Evolutionary conservation across 345 rosid genomes (phyloP).

Genomic region (Eucalyptus decipiens): DNA sequence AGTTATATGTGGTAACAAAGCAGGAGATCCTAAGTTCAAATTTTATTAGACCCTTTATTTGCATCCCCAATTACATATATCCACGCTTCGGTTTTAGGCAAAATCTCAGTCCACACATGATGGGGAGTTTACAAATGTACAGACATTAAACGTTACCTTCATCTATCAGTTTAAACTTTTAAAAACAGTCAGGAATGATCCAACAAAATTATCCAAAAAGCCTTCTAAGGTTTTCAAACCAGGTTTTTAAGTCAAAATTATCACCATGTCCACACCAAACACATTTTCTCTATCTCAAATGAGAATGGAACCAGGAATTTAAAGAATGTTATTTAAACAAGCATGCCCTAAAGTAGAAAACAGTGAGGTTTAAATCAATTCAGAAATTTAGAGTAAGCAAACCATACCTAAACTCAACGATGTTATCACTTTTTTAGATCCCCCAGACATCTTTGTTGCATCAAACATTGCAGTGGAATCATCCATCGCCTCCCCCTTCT

Average conservation of each 20-base stretch:
- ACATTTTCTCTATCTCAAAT: background rate
- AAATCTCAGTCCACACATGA: background rate
- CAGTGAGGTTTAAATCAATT: background rate
- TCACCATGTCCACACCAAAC: background rate
- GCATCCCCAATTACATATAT: background rate
- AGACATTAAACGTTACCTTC: background rate
- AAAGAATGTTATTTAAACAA: background rate
- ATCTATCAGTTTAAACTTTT: background rate
- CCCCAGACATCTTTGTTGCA: conserved; percentile 67
- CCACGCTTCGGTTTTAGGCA: background rate
- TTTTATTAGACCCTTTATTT: background rate
- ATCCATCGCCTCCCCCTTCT: conserved; percentile 72
- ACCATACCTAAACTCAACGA: conserved; percentile 74
- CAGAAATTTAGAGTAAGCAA: background rate
- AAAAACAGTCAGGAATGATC: background rate
- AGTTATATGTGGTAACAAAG: background rate
- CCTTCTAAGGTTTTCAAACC: background rate
- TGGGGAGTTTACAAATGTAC: background rate
- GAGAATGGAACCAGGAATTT: background rate
- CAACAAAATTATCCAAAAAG: background rate
- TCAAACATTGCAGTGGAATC: conserved; percentile 74
- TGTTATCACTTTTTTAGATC: conserved; percentile 58
- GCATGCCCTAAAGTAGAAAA: background rate
- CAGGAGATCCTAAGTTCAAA: background rate
- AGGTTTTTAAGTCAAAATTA: background rate